Conservation (phyloP, 352 stramenopile species). For the Globisporangium takayamanum region DNA sequence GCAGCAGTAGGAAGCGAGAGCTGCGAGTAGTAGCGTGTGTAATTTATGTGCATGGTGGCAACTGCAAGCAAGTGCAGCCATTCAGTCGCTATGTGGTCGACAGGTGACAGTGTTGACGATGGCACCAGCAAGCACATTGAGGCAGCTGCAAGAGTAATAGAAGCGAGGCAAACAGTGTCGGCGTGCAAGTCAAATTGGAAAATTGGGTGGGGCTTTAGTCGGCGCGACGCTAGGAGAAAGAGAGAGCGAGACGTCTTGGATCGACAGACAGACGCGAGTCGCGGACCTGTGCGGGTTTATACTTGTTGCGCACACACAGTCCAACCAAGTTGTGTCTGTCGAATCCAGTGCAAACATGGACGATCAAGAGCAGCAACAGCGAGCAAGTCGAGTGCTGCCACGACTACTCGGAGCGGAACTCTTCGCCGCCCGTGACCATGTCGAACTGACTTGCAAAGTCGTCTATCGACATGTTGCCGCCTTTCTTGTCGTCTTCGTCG, state of each 20-base stretch:
- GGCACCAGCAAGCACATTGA: no score
- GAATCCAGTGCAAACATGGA: not conserved
- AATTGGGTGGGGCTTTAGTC: no score
- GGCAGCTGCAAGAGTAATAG: no score
- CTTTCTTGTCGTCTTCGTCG: constrained; percentile 64
- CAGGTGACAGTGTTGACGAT: no score
- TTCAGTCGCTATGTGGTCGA: not conserved
- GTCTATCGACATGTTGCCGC: constrained; percentile 60
- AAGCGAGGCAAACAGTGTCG: no score
- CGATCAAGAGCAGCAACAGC: not conserved
- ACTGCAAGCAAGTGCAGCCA: not conserved
- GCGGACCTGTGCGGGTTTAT: not conserved
- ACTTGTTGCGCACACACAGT: not conserved
- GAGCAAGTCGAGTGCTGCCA: not conserved
- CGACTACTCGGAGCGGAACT: constrained; percentile 77
- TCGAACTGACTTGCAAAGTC: constrained; percentile 87
- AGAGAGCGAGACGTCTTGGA: no score
- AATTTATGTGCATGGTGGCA: constrained; percentile 19
- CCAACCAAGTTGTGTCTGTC: no score
- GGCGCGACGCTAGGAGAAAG: no score
- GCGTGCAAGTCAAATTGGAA: no score
- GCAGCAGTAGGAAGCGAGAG: not conserved
- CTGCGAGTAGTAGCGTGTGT: constrained; percentile 10
- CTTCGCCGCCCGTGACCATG: constrained; percentile 78
- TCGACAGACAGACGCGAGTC: not conserved